Percentiles rank a stretch among this genome's conserved stretches.
Conservation (phyloP, 495 filamentous ascomycete species). For the Penicillium diatomitis region DNA sequence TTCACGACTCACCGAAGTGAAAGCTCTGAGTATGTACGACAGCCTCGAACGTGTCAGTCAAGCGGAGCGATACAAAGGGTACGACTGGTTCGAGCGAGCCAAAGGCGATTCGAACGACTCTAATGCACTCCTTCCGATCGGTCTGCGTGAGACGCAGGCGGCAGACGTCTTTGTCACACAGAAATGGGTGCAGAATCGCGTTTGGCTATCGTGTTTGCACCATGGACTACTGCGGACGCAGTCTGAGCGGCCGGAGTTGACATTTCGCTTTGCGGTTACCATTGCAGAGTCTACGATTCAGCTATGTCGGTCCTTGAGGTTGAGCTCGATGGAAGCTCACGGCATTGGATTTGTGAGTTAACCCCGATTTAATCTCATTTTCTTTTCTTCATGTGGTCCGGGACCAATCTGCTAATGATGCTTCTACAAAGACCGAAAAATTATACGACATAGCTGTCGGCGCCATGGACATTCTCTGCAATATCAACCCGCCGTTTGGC, state of each 20-base stretch:
- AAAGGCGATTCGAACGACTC: constrained; percentile 20
- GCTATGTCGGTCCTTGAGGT: constrained; percentile 53
- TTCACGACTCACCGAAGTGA: constrained; percentile 25
- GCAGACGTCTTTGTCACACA: constrained; percentile 64
- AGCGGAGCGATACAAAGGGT: constrained; percentile 39
- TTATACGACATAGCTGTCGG: constrained; percentile 33
- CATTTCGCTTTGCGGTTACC: constrained; percentile 61
- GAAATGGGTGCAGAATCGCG: constrained; percentile 75
- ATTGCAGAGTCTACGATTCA: constrained; percentile 56
- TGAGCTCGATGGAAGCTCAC: constrained; percentile 61
- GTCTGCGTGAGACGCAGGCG: constrained; percentile 57
- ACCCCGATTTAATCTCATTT: neutral
- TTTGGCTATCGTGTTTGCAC: constrained; percentile 59
- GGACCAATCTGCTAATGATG: constrained; percentile 5
- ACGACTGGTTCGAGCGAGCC: constrained; percentile 56
- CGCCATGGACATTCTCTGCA: constrained; percentile 28
- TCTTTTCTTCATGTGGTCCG: neutral
- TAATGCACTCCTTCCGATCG: constrained; percentile 32
- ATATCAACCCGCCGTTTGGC: constrained; percentile 18
- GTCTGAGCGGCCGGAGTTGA: constrained; percentile 47
- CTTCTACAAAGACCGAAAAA: constrained; percentile 26
- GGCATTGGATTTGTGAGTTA: constrained; percentile 58
- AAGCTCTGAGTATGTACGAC: constrained; percentile 27
- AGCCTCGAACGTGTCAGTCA: constrained; percentile 23
- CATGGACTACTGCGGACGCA: constrained; percentile 45